Evolutionary conservation across 1,284 basidiomycete species (phyloP), one percentile per base, ranked within the genome.

Genomic region (Phlebopus sp.): DNA sequence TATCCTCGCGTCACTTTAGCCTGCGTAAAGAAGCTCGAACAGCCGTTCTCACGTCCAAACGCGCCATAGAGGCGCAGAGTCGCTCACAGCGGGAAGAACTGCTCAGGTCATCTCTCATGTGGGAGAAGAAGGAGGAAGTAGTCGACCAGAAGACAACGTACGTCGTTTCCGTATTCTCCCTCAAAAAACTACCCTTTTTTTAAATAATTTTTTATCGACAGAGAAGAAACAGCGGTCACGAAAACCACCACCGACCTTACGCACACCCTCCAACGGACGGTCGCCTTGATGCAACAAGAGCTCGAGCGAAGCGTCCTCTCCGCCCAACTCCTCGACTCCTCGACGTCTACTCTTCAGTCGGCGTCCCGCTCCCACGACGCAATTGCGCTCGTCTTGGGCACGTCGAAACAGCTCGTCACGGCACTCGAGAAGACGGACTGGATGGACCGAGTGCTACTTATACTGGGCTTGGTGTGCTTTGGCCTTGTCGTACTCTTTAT

Each of bases 391-490:
- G 69, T 97, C 47, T 81, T 97, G 63, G 72, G 75, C 42, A 83
- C 88, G 21, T 94, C 92, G 1, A 86, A 88, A 59, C 78, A 86
- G 32, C 80, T 97, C 51, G 84, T 97, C 55, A 88, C 85, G 14
- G 83, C 86, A 0, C 82, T 97, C 37, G 88, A 95, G 68, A 84
- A 86, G 51, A 83, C 92, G 5, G 92, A 97, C 72, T 87, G 90
- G 82, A 73, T 94, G n/a, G 93, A 97, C 71, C 86, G 92, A 6
- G 66, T 94, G 30, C 72, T 96, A 53, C 86, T 97, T 55, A 69
- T 90, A 47, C 76, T 82, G 5, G 90, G 82, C 0, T 79, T 97
- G 27, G 60, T 74, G 14, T 90, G 97, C 67, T 97, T 97, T 71
- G 57, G 85, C 48, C 77, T 93, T n/a, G 85, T 89, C 30, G 83